A percentile compares a stretch with the other conserved stretches of the same genome.
phyloP scores from a whole-genome alignment of 1,139 yeast species.

The Meyerozyma sp. region DNA sequence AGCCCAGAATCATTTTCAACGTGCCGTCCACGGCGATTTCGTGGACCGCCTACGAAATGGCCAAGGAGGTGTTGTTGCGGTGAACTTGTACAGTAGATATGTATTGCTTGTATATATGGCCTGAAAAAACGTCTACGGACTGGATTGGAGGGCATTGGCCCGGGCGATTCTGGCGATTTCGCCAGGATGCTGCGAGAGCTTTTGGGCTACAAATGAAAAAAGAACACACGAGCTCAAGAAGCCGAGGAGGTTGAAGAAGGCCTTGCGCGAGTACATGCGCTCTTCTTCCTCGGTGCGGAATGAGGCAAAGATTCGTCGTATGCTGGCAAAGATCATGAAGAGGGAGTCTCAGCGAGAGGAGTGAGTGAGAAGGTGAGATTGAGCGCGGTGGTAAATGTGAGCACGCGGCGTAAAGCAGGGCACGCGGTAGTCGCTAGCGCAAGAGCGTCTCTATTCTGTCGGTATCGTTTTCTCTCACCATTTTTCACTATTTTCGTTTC shows the following conservation, averaged over 20 bases:
- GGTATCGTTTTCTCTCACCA: too few species aligned
- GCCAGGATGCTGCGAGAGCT: slow-evolving; percentile 37
- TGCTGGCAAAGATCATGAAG: slow-evolving; percentile 55
- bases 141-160: slow-evolving; percentile 18
- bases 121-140: neutral
- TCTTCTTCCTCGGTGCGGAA: slow-evolving; percentile 86
- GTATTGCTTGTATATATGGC: slow-evolving; percentile 7
- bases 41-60: slow-evolving; percentile 99
- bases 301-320: slow-evolving; percentile 73
- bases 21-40: slow-evolving; percentile 97
- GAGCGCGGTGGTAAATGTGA: neutral
- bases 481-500: too few species aligned
- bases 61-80: slow-evolving; percentile 58
- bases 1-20: slow-evolving; percentile 88
- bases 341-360: slow-evolving; percentile 2
- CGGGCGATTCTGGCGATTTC: slow-evolving; percentile 29
- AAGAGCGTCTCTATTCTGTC: too few species aligned
- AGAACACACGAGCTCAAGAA: slow-evolving; percentile 76
- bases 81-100: slow-evolving; percentile 7
- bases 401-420: neutral
- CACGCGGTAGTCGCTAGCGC: too few species aligned
- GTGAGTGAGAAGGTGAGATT: neutral
- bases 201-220: slow-evolving; percentile 77
- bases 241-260: slow-evolving; percentile 78
- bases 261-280: slow-evolving; percentile 66